Evolutionary conservation across 306 rosid species (phyloP), one percentile per base, ranked within the genome.

Genomic region (Abrus pulchellus): DNA sequence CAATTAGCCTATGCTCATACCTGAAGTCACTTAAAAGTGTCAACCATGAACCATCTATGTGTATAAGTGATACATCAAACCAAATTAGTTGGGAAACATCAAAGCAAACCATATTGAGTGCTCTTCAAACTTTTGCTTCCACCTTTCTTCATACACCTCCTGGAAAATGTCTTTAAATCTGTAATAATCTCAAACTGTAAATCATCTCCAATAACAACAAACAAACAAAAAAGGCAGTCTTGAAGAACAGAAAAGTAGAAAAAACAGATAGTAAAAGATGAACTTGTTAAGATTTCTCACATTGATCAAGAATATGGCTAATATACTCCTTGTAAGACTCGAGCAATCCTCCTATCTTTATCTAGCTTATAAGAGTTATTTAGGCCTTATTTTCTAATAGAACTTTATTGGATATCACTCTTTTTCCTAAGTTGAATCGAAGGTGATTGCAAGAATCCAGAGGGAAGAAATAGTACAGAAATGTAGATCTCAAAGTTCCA

Each of bases 1-100:
- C 99, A 85, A 95, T 95, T 83, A 95, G 89, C 80, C 99, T 91
- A 81, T 95, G 99, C 81, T 95, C 99, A 77, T 93, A 95, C 99
- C 99, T 95, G 82, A 85, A 88, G 65, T 59, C 68, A 67, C 20
- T 48, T 41, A 13, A 59, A 72, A 74, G 75, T 77, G 75, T 76
- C 82, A 36, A 36, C 40, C 40, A 36, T 36, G 20, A 82, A 59
- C 72, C 80, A 80, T 55, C 48, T 64, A 73, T 32, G 40, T 32
- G 67, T 76, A 76, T 47, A 67, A 49, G 75, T 61, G 73, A 38
- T 64, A 65, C 63, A 44, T 33, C 44, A 74, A 82, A 77, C 14
- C 44, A 81, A 63, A 30, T 55, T 54, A 55, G 41, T 60, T 74
- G 56, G 45, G 27, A 38, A 56, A 29, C 68, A 69, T 68, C 33